Percentiles rank a stretch among this genome's conserved stretches.
Conservation (phyloP, 352 stramenopile genomes). For the Phytophthora chlamydospora region DNA sequence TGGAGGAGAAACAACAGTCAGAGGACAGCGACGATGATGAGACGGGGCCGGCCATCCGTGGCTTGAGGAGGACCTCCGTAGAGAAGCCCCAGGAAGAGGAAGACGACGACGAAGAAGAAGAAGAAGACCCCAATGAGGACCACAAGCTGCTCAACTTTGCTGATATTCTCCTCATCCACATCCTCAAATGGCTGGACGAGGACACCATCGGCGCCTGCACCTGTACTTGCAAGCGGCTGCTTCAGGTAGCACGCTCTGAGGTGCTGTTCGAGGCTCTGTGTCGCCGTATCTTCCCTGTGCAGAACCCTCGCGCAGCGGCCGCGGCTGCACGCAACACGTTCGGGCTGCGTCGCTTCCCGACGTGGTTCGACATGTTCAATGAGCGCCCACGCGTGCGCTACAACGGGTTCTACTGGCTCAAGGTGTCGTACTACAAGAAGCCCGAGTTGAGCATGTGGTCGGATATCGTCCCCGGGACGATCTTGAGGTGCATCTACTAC, state of each 20-base stretch:
- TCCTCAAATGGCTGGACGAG: conserved; percentile 78
- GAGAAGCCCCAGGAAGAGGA: conserved; percentile 8
- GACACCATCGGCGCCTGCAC: conserved; percentile 66
- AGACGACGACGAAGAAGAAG: conserved; percentile 31
- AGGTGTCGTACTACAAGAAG: conserved; percentile 86
- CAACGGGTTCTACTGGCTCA: conserved; percentile 84
- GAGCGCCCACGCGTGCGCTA: conserved; percentile 71
- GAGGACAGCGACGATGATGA: conserved; percentile 31
- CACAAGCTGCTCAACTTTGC: conserved; percentile 71
- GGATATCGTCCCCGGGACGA: conserved; percentile 69
- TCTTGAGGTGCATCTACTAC: conserved; percentile 86
- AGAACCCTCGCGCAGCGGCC: conserved; percentile 53
- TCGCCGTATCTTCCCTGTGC: conserved; percentile 71
- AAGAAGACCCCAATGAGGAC: conserved; percentile 27
- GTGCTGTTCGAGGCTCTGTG: conserved; percentile 73
- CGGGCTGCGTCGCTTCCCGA: conserved; percentile 61
- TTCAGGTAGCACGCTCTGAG: conserved; percentile 57
- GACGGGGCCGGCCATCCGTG: not conserved
- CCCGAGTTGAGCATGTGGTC: conserved; percentile 87
- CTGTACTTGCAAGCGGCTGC: conserved; percentile 60
- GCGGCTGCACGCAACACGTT: conserved; percentile 60
- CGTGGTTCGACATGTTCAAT: conserved; percentile 81
- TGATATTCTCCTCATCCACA: conserved; percentile 69
- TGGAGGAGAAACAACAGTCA: conserved; percentile 23
- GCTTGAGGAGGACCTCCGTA: not conserved